A percentile compares a stretch with the other conserved stretches of the same genome.
Evolutionary conservation across 257 asterid genomes (phyloP).

Genomic region (Jacaranda copaia): DNA sequence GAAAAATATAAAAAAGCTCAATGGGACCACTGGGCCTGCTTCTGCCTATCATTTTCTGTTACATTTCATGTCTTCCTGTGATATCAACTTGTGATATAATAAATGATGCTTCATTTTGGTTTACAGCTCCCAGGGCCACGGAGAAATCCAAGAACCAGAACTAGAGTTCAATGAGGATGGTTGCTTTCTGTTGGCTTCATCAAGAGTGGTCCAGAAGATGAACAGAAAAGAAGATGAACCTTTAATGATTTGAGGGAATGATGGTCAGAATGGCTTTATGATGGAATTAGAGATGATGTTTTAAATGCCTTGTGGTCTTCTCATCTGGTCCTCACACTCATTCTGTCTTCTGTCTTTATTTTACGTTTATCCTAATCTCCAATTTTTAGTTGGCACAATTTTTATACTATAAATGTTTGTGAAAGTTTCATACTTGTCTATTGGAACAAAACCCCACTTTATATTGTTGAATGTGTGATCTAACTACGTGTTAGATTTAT

Average conservation of each 20-base stretch:
- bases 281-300: slow-evolving; percentile 24
- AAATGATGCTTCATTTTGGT: slow-evolving; percentile 4
- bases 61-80: too few relatives aligned
- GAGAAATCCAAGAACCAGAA: slow-evolving; percentile 65
- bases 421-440: slow-evolving; percentile 36
- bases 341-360: slow-evolving; percentile 25
- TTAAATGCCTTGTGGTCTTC: slow-evolving; percentile 27
- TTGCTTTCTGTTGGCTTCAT: slow-evolving; percentile 35
- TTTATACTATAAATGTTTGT: slow-evolving; percentile 40
- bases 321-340: slow-evolving; percentile 35
- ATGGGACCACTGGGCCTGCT: too few relatives aligned
- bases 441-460: slow-evolving; percentile 33
- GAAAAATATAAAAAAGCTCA: too few relatives aligned
- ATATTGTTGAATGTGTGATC: slow-evolving; percentile 45
- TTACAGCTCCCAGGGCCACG: slow-evolving; percentile 63
- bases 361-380: slow-evolving; percentile 35
- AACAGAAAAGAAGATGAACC: slow-evolving; percentile 12
- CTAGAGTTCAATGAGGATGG: slow-evolving; percentile 34
- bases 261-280: slow-evolving; percentile 32
- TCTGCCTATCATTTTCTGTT: too few relatives aligned
- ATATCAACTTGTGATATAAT: background rate
- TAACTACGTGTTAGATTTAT: slow-evolving; percentile 41
- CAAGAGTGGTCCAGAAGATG: background rate
- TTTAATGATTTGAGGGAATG: slow-evolving; percentile 7
- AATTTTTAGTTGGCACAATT: slow-evolving; percentile 38